Evolutionary conservation across 345 rosid species (phyloP).

Genomic region (Gossypium anomalum): DNA sequence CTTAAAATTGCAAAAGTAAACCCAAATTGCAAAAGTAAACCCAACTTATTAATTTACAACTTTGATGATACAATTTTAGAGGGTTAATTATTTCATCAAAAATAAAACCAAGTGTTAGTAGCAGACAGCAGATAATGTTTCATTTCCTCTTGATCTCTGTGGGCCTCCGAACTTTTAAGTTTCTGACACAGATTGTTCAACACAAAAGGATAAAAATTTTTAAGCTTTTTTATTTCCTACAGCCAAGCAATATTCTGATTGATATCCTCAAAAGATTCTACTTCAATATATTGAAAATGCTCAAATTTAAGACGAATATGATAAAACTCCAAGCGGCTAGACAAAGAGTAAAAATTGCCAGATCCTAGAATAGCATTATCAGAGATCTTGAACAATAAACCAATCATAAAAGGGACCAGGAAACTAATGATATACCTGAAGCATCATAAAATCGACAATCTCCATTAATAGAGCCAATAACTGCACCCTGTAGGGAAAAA

Average conservation of each 20-base stretch:
- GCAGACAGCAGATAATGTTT: conserved; percentile 8
- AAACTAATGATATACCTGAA: conserved; percentile 25
- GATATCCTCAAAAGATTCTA: conserved; percentile 4
- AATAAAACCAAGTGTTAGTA: background rate
- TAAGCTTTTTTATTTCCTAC: background rate
- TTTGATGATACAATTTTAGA: background rate
- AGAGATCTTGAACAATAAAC: background rate
- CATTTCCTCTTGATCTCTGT: background rate
- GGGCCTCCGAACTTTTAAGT: background rate
- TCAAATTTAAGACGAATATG: background rate
- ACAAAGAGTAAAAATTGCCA: background rate
- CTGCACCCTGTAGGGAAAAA: conserved; percentile 24
- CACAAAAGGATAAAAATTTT: background rate
- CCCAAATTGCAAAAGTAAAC: background rate
- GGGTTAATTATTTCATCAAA: background rate
- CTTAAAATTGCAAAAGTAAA: background rate
- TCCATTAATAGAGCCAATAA: conserved; percentile 38
- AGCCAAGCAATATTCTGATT: background rate
- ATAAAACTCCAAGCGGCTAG: background rate
- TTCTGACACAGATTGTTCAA: background rate
- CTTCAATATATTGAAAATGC: background rate
- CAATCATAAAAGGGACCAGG: background rate
- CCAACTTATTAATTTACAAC: background rate
- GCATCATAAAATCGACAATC: conserved; percentile 38
- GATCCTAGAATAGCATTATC: background rate